Base-by-base conservation (phyloP, 2,329 filamentous ascomycete species). In the Phyllosticta citribraziliensis region DNA sequence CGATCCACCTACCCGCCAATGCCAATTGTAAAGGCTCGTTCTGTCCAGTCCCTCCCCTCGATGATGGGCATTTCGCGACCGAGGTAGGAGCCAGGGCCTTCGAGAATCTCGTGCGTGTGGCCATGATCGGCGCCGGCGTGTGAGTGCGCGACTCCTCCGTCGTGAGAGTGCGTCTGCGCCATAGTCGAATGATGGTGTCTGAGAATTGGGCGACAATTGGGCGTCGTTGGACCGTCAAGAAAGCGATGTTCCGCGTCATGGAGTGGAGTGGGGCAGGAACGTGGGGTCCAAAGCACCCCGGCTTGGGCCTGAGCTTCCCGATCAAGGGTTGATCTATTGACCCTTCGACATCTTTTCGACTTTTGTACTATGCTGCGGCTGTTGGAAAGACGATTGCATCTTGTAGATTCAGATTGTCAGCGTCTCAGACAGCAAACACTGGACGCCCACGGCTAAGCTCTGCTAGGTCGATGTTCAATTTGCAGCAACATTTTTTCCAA, bases 81-180 rank as follows among this genome's bases (percentile, higher is more conserved):
- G 33, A 94, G 76, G 73, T 88, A 97, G 71, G 91, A 96, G 53
- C 94, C 94, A 0, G 94, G 94, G 0, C 93, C 93, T 70, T 94
- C 88, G 67, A 97, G 88, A 70, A 97, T 91, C 80, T 97, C 94
- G 74, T 97, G 94, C 1, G 88, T 89, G 79, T 99, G 94, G 68
- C 94, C 94, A 74, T 97, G 94, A 70, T 93, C 88, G 60, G 80
- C 82, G 63, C 70, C 73, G 3, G 67, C 67, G 57, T 75, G 72
- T 2, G 68, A 67, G 61, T 76, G 73, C 62, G 82, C 80, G 64
- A 78, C 75, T 67, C 72, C 73, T 50, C 76, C 74, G 55, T 75
- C 74, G 71, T 84, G 80, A 19, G 81, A 79, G 66, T 83, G 80
- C 61, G 79, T 76, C 64, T 79, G 78, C 1, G 59, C 40, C 56